These are phyloP conservation scores for Gossypioides kirkii DNA, from an alignment of 345 rosid genomes.

Conservation along the genomic window DNA sequence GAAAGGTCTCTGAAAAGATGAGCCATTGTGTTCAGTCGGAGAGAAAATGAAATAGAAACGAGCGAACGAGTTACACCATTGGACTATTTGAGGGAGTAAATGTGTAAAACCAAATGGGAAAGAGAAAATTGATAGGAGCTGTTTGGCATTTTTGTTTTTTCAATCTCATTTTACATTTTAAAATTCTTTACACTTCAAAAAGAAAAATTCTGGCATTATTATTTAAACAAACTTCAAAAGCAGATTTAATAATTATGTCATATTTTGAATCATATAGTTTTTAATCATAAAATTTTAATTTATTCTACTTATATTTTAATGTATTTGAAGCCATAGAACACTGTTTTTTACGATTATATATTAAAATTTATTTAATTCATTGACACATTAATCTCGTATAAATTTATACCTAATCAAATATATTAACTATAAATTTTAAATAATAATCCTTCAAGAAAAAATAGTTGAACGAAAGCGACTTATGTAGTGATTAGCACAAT, in stretches of 20 bases:
- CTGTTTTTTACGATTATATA: no score
- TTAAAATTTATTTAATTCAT: no score
- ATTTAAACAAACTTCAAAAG: no score
- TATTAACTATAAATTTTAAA: no score
- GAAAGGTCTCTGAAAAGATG: constrained; percentile 94
- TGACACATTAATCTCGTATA: no score
- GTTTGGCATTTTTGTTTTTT: constrained; percentile 9
- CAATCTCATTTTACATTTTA: not conserved
- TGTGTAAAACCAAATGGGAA: not conserved
- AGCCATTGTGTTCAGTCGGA: constrained; percentile 53
- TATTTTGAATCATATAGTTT: no score
- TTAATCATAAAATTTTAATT: no score
- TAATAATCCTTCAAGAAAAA: not conserved
- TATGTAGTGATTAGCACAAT: not conserved
- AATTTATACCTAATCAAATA: no score
- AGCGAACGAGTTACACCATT: constrained; percentile 2
- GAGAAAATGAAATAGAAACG: not conserved
- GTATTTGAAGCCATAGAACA: no score
- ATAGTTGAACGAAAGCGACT: not conserved
- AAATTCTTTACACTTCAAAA: not conserved
- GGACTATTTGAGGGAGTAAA: constrained; percentile 9
- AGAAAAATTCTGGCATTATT: not conserved
- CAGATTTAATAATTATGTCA: no score
- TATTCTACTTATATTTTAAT: no score
- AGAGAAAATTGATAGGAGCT: not conserved